A percentile compares a stretch with the other conserved stretches of the same genome.
Conservation (phyloP, 2,329 filamentous ascomycete genomes). For the Colletotrichum kahawae region DNA sequence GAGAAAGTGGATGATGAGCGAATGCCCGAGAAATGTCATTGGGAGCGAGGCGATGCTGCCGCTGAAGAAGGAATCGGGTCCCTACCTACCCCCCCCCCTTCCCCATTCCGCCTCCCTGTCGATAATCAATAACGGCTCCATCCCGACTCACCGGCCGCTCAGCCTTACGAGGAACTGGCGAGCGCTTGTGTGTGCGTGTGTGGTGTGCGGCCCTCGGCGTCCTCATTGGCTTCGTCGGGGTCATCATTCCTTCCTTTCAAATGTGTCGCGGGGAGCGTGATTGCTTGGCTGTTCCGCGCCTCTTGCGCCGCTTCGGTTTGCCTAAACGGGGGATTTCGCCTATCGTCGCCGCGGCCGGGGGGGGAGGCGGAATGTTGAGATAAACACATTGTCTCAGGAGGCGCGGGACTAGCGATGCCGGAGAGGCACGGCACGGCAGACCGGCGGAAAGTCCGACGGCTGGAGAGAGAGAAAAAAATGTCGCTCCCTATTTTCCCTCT, state of each 20-base stretch:
- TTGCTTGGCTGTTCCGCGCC: background rate
- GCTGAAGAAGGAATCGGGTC: background rate
- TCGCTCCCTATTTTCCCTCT: background rate
- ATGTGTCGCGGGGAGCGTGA: background rate
- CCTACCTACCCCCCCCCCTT: background rate
- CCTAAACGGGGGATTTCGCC: background rate
- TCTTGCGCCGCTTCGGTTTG: background rate
- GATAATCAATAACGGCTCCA: background rate
- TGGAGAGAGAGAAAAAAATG: background rate
- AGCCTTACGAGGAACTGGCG: background rate
- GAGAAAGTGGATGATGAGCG: background rate
- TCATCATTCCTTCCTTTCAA: background rate
- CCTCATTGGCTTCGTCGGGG: background rate
- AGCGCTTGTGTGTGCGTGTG: background rate
- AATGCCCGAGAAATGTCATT: background rate
- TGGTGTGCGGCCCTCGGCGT: background rate
- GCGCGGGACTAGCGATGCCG: background rate
- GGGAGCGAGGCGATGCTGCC: background rate
- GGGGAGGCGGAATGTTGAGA: background rate
- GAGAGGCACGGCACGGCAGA: background rate
- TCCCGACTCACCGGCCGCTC: background rate
- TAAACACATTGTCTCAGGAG: background rate
- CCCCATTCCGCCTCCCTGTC: background rate
- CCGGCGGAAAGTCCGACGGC: background rate
- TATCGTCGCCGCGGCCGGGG: background rate